phyloP scores from a whole-genome alignment of 2,329 filamentous ascomycete species.

The Neonectria sp. region DNA sequence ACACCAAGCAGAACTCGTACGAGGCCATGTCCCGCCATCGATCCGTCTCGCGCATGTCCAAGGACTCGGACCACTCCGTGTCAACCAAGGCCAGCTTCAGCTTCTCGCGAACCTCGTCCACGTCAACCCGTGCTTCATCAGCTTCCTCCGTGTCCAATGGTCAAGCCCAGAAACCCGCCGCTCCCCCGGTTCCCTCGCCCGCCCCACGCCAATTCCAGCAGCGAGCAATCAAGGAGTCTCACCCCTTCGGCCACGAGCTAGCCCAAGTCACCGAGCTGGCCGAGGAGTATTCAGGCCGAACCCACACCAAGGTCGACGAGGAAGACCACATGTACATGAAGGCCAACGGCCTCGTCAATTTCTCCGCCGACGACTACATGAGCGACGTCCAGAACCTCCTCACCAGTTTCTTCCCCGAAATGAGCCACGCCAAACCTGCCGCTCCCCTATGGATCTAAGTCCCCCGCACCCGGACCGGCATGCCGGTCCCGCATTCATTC shows the following conservation, averaged over 20 bases:
- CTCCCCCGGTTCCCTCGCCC: slow-evolving; percentile 50
- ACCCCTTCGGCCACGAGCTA: slow-evolving; percentile 92
- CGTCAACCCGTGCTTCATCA: slow-evolving; percentile 67
- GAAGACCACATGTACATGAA: slow-evolving; percentile 78
- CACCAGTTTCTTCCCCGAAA: slow-evolving; percentile 69
- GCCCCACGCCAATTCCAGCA: slow-evolving; percentile 56
- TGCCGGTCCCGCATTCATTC: slow-evolving; percentile 42
- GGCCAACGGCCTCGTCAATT: slow-evolving; percentile 79
- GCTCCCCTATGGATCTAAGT: slow-evolving; percentile 66
- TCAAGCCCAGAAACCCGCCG: slow-evolving; percentile 47
- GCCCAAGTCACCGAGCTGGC: slow-evolving; percentile 94
- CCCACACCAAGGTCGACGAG: slow-evolving; percentile 73
- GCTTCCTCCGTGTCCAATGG: slow-evolving; percentile 57
- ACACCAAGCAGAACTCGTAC: slow-evolving; percentile 87
- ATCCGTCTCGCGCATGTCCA: slow-evolving; percentile 73
- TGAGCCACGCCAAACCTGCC: slow-evolving; percentile 50
- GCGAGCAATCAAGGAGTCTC: slow-evolving; percentile 56
- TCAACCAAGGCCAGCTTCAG: slow-evolving; percentile 71
- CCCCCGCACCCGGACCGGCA: slow-evolving; percentile 26
- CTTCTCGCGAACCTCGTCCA: slow-evolving; percentile 72
- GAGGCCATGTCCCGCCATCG: slow-evolving; percentile 79
- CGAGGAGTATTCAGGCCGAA: slow-evolving; percentile 83
- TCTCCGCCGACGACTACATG: slow-evolving; percentile 87
- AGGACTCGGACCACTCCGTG: slow-evolving; percentile 66
- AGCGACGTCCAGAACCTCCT: slow-evolving; percentile 82